phyloP scores from a whole-genome alignment of 768 basidiomycete genomes.

The Hemileccinum impolitum region DNA sequence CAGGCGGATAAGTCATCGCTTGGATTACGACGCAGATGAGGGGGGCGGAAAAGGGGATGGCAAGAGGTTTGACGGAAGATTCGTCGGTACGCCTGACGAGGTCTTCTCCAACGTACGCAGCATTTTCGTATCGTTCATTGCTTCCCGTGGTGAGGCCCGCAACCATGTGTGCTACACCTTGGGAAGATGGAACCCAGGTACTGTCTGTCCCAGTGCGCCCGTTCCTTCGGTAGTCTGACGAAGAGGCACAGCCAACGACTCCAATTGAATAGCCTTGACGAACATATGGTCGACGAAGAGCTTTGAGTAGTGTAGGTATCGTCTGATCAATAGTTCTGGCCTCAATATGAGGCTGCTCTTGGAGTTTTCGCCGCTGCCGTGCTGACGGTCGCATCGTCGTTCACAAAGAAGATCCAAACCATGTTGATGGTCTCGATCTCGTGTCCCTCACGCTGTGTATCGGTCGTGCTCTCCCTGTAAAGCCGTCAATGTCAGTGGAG shows the following conservation, averaged over 20 bases:
- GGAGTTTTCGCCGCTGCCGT: slow-evolving; percentile 90
- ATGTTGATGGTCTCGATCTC: slow-evolving; percentile 86
- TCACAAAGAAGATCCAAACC: slow-evolving; percentile 82
- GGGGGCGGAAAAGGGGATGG: too few relatives aligned
- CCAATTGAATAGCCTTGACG: slow-evolving; percentile 84
- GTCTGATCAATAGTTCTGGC: slow-evolving; percentile 93
- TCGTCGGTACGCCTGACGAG: too few relatives aligned
- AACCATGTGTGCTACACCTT: too few relatives aligned
- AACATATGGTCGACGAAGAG: slow-evolving; percentile 89
- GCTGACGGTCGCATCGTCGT: slow-evolving; percentile 81
- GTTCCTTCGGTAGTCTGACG: too few relatives aligned
- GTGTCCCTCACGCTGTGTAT: slow-evolving; percentile 80
- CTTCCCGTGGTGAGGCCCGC: too few relatives aligned
- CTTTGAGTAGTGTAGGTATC: slow-evolving; percentile 91
- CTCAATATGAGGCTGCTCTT: slow-evolving; percentile 88
- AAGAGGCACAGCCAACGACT: slow-evolving; percentile 85
- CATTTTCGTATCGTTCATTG: too few relatives aligned
- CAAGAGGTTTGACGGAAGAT: too few relatives aligned
- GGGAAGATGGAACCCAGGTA: too few relatives aligned
- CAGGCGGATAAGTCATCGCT: too few relatives aligned
- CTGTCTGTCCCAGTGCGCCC: too few relatives aligned
- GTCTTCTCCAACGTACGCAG: too few relatives aligned
- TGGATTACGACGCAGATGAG: too few relatives aligned
- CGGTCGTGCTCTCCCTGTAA: slow-evolving; percentile 75
- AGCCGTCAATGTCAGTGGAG: slow-evolving; percentile 6